Evolutionary conservation across 2,329 filamentous ascomycete species (phyloP), one percentile per base, ranked within the genome.

Genomic region (Venturia oleaginea): DNA sequence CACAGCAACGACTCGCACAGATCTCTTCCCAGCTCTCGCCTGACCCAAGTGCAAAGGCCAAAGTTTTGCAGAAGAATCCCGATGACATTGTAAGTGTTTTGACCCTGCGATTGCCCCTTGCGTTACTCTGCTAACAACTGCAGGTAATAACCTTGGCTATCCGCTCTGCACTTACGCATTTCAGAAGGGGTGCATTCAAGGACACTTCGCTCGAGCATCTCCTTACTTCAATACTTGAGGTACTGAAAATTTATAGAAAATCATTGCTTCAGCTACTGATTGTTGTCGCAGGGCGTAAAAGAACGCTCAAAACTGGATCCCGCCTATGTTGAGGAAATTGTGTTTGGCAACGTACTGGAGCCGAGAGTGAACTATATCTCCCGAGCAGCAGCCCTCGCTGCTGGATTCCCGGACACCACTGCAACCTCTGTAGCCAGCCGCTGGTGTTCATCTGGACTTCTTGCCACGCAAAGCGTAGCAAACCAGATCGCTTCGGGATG

Each of bases 381-480:
- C 30, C 34, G 63, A 32, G 63, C 54, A 43, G 94, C 94, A 38
- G 88, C 88, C 64, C 83, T 97, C 65, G 91, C 91, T 11, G 94
- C 94, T 59, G 94, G 94, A 55, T 95, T 97, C 81, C 91, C 94
- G 55, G 89, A 90, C 71, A 83, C 85, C 22, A 85, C 92, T 5
- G 89, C 92, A 22, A 89, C 95, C 65, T 91, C 90, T 78, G 86
- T 87, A 66, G 79, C 97, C 75, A 97, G 97, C 83, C 83, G 94
- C 72, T 93, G 97, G 80, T 99, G 94, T 81, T 95, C 91, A 19
- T 92, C 88, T 54, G 93, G 94, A 63, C 84, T 97, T 38, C 92
- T 97, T 78, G 93, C 94, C 27, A 91, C 91, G 73, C 89, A 94
- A 66, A 92, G 97, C 75, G 88, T 97, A 72, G 93, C 92, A 69